phyloP scores from a whole-genome alignment of 495 filamentous ascomycete genomes.

The Trichocladium uniseriatum region DNA sequence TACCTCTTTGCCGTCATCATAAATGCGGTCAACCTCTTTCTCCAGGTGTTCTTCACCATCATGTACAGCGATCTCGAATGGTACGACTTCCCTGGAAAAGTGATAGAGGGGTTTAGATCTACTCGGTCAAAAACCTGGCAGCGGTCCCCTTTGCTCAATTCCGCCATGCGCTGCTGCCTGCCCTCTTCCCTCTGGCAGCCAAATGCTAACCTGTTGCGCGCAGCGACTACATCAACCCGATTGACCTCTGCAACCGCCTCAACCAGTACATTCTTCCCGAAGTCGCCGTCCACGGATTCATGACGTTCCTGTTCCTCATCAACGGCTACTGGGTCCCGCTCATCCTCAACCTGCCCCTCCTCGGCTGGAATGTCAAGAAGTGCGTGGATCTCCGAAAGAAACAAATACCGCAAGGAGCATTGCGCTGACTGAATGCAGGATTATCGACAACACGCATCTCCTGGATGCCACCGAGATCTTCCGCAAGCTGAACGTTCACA shows the following conservation, averaged over 20 bases:
- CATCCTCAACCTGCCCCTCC: constrained; percentile 81
- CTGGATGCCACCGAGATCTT: constrained; percentile 99
- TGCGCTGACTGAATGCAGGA: constrained; percentile 45
- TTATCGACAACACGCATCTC: constrained; percentile 91
- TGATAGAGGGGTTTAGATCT: not conserved
- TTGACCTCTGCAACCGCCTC: constrained; percentile 99
- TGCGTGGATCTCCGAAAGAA: constrained; percentile 34
- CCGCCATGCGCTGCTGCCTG: constrained; percentile 1
- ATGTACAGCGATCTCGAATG: constrained; percentile 99
- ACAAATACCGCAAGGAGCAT: not conserved
- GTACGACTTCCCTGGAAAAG: constrained; percentile 45
- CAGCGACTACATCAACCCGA: constrained; percentile 99
- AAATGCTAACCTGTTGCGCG: not conserved
- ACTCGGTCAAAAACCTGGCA: not conserved
- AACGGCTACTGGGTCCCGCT: constrained; percentile 98
- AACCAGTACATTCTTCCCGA: constrained; percentile 99
- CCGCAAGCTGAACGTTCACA: constrained; percentile 96
- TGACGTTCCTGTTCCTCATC: constrained; percentile 91
- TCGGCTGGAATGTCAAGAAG: constrained; percentile 97
- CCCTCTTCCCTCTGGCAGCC: no score
- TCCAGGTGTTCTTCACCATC: constrained; percentile 99
- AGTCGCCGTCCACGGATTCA: constrained; percentile 90
- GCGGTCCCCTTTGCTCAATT: not conserved
- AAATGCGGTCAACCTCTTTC: constrained; percentile 99
- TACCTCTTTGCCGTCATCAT: constrained; percentile 97